Conservation (phyloP, 1,284 basidiomycete species). For the Chalciporus sp. region DNA sequence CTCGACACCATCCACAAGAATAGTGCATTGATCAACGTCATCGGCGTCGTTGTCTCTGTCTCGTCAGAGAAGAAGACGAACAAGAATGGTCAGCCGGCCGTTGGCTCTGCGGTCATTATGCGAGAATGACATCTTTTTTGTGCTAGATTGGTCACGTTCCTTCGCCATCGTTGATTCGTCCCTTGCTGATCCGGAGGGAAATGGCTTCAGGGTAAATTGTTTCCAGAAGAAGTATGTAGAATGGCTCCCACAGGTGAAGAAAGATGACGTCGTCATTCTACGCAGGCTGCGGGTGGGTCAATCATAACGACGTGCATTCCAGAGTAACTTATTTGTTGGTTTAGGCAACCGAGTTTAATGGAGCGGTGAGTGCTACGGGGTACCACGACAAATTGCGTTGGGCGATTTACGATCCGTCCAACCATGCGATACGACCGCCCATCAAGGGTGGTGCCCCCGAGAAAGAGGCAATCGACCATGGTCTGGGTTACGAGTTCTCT, state of each 20-base stretch:
- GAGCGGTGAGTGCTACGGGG: slow-evolving; percentile 40
- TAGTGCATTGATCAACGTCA: slow-evolving; percentile 29
- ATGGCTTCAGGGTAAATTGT: slow-evolving; percentile 42
- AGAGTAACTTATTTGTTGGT: not conserved
- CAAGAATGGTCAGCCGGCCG: slow-evolving; percentile 28
- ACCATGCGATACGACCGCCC: slow-evolving; percentile 18
- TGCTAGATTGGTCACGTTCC: slow-evolving; percentile 32
- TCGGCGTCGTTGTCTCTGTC: slow-evolving; percentile 29
- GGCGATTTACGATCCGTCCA: slow-evolving; percentile 33
- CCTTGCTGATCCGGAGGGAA: slow-evolving; percentile 38
- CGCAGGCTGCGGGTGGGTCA: slow-evolving; percentile 33
- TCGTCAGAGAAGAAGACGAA: slow-evolving; percentile 21
- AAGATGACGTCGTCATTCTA: slow-evolving; percentile 38
- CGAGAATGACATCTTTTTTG: not conserved
- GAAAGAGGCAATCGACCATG: slow-evolving; percentile 26
- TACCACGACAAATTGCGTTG: slow-evolving; percentile 41
- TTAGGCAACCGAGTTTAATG: slow-evolving; percentile 38
- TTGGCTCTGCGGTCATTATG: not conserved
- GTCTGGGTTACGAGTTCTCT: slow-evolving; percentile 33
- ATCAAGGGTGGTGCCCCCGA: slow-evolving; percentile 29
- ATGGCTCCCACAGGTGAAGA: slow-evolving; percentile 50
- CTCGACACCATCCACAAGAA: slow-evolving; percentile 21
- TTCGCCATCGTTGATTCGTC: slow-evolving; percentile 33
- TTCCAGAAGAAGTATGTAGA: slow-evolving; percentile 50
- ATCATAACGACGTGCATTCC: not conserved